These are phyloP conservation scores for Mallotus repandus DNA, from an alignment of 441 rosid species.

Conservation along the genomic window DNA sequence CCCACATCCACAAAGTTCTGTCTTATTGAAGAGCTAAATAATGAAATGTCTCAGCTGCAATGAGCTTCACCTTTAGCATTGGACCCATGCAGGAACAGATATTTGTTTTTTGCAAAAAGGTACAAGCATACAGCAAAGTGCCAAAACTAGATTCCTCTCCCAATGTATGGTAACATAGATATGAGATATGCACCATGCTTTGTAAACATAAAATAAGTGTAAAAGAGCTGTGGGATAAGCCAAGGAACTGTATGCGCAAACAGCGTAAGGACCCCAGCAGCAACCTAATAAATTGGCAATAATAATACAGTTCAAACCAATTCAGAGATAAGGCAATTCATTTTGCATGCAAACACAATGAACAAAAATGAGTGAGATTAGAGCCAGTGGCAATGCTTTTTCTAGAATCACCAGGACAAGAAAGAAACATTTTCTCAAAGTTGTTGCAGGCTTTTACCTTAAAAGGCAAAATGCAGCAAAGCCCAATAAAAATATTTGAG, in stretches of 20 bases:
- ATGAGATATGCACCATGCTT: neutral
- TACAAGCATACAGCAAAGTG: conserved; percentile 6
- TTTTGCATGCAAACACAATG: conserved; percentile 5
- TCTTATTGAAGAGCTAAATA: conserved; percentile 95
- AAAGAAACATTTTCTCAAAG: neutral
- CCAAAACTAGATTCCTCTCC: conserved; percentile 9
- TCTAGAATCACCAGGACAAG: neutral
- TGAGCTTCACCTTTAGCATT: conserved; percentile 81
- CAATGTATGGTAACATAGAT: neutral
- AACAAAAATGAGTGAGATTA: neutral
- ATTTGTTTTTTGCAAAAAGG: conserved; percentile 77
- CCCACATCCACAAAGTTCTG: conserved; percentile 98
- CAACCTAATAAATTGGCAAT: conserved; percentile 57
- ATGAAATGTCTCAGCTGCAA: conserved; percentile 97
- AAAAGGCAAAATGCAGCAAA: neutral
- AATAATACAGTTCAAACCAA: conserved; percentile 8
- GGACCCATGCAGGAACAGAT: conserved; percentile 91
- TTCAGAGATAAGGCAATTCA: conserved; percentile 5
- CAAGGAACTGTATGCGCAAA: conserved; percentile 50
- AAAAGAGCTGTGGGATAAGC: conserved; percentile 7
- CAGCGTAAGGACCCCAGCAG: conserved; percentile 98
- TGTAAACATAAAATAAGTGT: neutral
- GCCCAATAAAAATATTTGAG: neutral
- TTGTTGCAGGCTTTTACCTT: neutral
- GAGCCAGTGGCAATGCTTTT: neutral